These are phyloP conservation scores for Aethionema arabicum DNA, from an alignment of 345 rosid species.

Conservation along the genomic window DNA sequence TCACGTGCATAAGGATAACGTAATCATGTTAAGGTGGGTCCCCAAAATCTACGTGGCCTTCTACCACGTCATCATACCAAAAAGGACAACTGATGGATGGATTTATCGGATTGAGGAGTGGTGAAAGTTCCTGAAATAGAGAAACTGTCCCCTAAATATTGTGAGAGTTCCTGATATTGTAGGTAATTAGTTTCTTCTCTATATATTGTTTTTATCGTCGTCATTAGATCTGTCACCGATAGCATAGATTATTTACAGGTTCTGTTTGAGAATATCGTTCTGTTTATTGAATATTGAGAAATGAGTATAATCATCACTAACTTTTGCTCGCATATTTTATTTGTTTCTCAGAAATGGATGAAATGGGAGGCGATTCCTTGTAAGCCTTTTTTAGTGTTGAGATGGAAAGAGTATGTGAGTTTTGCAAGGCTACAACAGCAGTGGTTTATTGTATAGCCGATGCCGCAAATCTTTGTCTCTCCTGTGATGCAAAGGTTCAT, in stretches of 20 bases:
- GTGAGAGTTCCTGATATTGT: not conserved
- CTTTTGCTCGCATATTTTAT: too few species aligned
- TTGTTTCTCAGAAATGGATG: not conserved
- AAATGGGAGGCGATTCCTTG: not conserved
- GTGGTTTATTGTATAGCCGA: conserved; percentile 84
- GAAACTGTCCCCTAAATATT: conserved; percentile 27
- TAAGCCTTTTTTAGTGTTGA: conserved; percentile 13
- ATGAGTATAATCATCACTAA: too few species aligned
- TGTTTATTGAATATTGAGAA: too few species aligned
- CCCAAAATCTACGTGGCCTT: conserved; percentile 29
- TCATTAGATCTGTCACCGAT: conserved; percentile 10
- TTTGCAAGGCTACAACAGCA: conserved; percentile 67
- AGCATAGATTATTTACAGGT: too few species aligned
- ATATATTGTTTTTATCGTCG: conserved; percentile 2
- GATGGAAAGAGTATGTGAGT: conserved; percentile 72
- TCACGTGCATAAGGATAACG: conserved; percentile 60
- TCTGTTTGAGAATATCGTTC: too few species aligned
- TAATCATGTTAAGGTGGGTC: conserved; percentile 36
- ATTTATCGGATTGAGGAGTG: conserved; percentile 28
- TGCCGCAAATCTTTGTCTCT: conserved; percentile 74
- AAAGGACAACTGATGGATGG: conserved; percentile 7
- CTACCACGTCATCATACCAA: conserved; percentile 26
- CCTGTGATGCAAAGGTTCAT: conserved; percentile 86
- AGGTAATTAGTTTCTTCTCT: not conserved
- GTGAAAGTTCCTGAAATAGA: conserved; percentile 20